phyloP scores from a whole-genome alignment of 1,139 yeast species.

The Debaryomyces udenii region DNA sequence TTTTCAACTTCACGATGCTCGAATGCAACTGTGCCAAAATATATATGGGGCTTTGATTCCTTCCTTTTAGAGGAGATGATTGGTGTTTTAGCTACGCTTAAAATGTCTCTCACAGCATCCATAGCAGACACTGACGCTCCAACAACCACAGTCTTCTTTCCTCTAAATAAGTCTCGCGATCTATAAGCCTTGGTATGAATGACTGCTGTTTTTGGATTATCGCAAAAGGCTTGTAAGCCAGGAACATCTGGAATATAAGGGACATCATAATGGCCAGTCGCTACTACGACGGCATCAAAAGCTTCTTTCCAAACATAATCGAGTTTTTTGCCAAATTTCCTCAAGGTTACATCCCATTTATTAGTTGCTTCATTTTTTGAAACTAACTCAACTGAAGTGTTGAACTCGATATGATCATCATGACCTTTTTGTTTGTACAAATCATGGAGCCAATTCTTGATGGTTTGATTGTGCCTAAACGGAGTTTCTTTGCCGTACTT shows the following conservation, averaged over 20 bases:
- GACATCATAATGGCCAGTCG: constrained; percentile 38
- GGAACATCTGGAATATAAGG: constrained; percentile 38
- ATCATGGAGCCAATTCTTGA: constrained; percentile 46
- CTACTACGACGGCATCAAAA: constrained; percentile 33
- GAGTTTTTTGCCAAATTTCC: constrained; percentile 27
- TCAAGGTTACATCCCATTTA: constrained; percentile 46
- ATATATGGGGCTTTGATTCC: constrained; percentile 41
- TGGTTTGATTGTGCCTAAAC: constrained; percentile 55
- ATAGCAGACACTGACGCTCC: constrained; percentile 50
- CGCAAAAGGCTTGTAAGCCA: constrained; percentile 40
- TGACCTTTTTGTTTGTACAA: constrained; percentile 32
- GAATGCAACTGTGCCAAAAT: constrained; percentile 43
- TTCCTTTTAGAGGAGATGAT: constrained; percentile 43
- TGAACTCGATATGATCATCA: constrained; percentile 31
- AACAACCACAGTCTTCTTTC: constrained; percentile 38
- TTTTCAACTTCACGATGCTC: constrained; percentile 35
- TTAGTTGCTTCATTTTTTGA: constrained; percentile 23
- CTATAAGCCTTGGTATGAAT: constrained; percentile 48
- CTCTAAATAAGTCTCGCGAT: constrained; percentile 27
- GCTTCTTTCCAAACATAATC: constrained; percentile 28
- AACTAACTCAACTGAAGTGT: constrained; percentile 39
- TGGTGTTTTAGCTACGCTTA: constrained; percentile 32
- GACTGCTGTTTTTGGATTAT: constrained; percentile 26
- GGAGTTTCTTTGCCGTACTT: constrained; percentile 34
- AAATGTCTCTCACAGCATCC: constrained; percentile 46